Evolutionary conservation across 345 rosid species (phyloP).

Genomic region (Mallotus nudiflorus): DNA sequence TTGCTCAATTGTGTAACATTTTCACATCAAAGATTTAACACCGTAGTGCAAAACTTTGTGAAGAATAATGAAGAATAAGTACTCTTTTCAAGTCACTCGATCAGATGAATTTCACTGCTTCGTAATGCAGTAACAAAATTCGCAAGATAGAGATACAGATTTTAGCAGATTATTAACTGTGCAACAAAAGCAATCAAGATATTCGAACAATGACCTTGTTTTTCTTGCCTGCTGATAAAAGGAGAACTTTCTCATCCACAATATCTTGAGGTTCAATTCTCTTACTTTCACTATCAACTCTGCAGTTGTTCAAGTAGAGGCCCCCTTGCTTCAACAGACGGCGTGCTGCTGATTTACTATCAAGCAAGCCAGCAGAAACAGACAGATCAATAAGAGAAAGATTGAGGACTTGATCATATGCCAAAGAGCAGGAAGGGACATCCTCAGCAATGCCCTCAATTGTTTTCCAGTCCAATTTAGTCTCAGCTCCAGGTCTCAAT

Average conservation of each 20-base stretch:
- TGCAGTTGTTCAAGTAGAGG: conserved; percentile 82
- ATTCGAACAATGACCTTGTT: conserved; percentile 84
- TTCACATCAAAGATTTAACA: not conserved
- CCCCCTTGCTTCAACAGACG: conserved; percentile 94
- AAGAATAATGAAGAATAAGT: not conserved
- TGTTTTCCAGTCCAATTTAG: conserved; percentile 81
- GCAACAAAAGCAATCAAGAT: conserved; percentile 38
- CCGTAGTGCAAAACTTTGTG: not conserved
- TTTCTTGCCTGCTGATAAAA: conserved; percentile 93
- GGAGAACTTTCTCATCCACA: conserved; percentile 85
- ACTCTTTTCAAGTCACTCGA: not conserved
- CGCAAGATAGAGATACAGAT: not conserved
- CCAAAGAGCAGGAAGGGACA: conserved; percentile 76
- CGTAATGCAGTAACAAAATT: not conserved
- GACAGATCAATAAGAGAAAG: conserved; percentile 65
- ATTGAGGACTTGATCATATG: conserved; percentile 54
- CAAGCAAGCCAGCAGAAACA: conserved; percentile 78
- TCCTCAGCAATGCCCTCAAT: conserved; percentile 86
- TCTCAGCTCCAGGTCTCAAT: conserved; percentile 86
- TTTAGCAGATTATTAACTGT: not conserved
- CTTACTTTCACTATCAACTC: conserved; percentile 72
- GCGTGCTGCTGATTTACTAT: conserved; percentile 80
- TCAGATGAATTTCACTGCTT: not conserved
- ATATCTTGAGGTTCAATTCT: conserved; percentile 70
- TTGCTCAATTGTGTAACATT: not conserved